A percentile compares a stretch with the other conserved stretches of the same genome.
These are phyloP conservation scores for Candida ortonii DNA, from an alignment of 805 yeast genomes.

Conservation along the genomic window DNA sequence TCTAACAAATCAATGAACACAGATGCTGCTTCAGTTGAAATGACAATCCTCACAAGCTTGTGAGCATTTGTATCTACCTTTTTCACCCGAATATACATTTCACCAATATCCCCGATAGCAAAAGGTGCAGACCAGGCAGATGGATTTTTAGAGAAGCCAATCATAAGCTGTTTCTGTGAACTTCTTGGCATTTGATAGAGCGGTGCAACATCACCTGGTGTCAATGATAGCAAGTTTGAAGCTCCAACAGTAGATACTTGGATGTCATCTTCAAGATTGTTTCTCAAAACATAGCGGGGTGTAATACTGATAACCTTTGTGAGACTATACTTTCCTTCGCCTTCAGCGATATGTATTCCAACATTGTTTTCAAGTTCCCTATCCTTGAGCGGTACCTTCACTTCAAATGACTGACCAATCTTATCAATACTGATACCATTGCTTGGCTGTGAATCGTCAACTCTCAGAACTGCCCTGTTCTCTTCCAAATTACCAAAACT, in stretches of 20 bases:
- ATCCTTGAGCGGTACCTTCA: constrained; percentile 44
- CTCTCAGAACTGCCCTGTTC: constrained; percentile 62
- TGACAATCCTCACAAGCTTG: constrained; percentile 65
- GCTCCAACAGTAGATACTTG: constrained; percentile 69
- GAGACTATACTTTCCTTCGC: constrained; percentile 76
- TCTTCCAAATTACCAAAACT: constrained; percentile 38
- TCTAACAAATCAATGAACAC: constrained; percentile 71
- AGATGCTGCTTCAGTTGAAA: constrained; percentile 76
- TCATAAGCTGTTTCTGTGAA: constrained; percentile 55
- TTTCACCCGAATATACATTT: constrained; percentile 66
- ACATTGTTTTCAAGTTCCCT: constrained; percentile 62
- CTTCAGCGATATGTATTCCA: constrained; percentile 76
- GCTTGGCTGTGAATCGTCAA: constrained; percentile 72
- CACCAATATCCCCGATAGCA: constrained; percentile 79
- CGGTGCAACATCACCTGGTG: constrained; percentile 49
- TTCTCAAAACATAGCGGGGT: constrained; percentile 78
- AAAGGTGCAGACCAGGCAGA: constrained; percentile 88
- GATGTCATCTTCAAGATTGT: constrained; percentile 53
- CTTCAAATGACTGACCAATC: constrained; percentile 73
- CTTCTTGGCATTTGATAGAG: constrained; percentile 60
- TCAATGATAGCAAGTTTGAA: constrained; percentile 44
- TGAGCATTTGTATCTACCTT: constrained; percentile 62
- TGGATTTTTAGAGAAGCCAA: constrained; percentile 55
- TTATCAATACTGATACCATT: constrained; percentile 81
- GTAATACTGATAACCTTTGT: constrained; percentile 76